A percentile compares a stretch with the other conserved stretches of the same genome.
phyloP scores from a whole-genome alignment of 257 asterid genomes.

The Sherardia arvensis region DNA sequence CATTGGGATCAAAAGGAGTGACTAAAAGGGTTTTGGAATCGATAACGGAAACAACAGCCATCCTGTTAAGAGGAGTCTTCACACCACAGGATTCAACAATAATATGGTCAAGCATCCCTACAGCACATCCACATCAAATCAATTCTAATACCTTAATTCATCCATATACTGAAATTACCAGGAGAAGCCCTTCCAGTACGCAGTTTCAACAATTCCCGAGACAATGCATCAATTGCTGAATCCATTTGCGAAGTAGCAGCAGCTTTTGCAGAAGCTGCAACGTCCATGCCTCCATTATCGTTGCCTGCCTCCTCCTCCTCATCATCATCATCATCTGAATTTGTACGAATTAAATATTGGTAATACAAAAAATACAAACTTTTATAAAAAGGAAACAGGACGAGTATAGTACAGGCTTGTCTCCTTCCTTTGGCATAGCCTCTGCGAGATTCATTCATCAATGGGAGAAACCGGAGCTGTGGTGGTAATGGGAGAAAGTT shows the following conservation, averaged over 20 bases:
- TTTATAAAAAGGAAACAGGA: background rate
- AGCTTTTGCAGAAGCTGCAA: constrained; percentile 44
- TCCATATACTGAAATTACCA: constrained; percentile 27
- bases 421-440: constrained; percentile 71
- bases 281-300: constrained; percentile 21
- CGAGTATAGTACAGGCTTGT: constrained; percentile 30
- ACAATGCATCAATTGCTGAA: constrained; percentile 68
- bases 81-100: constrained; percentile 68
- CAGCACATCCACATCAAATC: constrained; percentile 4
- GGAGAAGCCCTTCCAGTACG: constrained; percentile 89
- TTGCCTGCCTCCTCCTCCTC: constrained; percentile 17
- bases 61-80: constrained; percentile 71
- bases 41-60: constrained; percentile 82
- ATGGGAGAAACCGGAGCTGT: constrained; percentile 13
- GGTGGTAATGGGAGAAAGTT: constrained; percentile 23
- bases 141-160: background rate
- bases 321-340: constrained; percentile 27
- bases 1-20: constrained; percentile 79
- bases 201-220: constrained; percentile 77
- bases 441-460: constrained; percentile 34
- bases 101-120: constrained; percentile 97
- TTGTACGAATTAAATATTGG: background rate
- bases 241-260: constrained; percentile 65
- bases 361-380: background rate
- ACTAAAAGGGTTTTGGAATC: constrained; percentile 81